phyloP scores from a whole-genome alignment of 2,329 filamentous ascomycete species.

The Fusarium sterilihyphosum region DNA sequence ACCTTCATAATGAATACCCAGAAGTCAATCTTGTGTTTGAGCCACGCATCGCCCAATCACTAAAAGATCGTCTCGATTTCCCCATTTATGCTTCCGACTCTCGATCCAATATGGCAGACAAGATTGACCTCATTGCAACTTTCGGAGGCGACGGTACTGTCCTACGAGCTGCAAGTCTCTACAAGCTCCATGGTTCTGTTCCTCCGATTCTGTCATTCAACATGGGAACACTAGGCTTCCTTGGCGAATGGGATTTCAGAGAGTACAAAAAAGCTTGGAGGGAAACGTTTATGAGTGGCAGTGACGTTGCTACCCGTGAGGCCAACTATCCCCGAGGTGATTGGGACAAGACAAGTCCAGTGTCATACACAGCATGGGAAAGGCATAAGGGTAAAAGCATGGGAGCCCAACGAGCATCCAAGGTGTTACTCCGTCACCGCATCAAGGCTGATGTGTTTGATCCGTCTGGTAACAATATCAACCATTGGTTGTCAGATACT shows the following conservation, averaged over 20 bases:
- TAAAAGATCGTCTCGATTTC: constrained; percentile 77
- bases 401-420: constrained; percentile 77
- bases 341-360: constrained; percentile 33
- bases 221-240: constrained; percentile 94
- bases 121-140: constrained; percentile 89
- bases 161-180: constrained; percentile 62
- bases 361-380: constrained; percentile 67
- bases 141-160: constrained; percentile 79
- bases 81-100: constrained; percentile 73
- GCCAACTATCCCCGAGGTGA: constrained; percentile 49
- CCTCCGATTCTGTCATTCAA: constrained; percentile 94
- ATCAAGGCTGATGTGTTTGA: constrained; percentile 88
- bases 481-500: constrained; percentile 57
- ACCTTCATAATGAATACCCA: constrained; percentile 83
- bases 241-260: constrained; percentile 95
- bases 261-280: constrained; percentile 93
- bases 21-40: constrained; percentile 86
- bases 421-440: constrained; percentile 86
- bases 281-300: constrained; percentile 87
- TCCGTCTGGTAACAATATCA: constrained; percentile 69
- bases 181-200: constrained; percentile 79
- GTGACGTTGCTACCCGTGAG: constrained; percentile 60
- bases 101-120: constrained; percentile 70
- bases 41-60: constrained; percentile 73
- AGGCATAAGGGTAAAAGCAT: constrained; percentile 82